Base-by-base conservation (phyloP, 192 early-diverging fungal genomes). In the Helicostylum pulchrum region DNA sequence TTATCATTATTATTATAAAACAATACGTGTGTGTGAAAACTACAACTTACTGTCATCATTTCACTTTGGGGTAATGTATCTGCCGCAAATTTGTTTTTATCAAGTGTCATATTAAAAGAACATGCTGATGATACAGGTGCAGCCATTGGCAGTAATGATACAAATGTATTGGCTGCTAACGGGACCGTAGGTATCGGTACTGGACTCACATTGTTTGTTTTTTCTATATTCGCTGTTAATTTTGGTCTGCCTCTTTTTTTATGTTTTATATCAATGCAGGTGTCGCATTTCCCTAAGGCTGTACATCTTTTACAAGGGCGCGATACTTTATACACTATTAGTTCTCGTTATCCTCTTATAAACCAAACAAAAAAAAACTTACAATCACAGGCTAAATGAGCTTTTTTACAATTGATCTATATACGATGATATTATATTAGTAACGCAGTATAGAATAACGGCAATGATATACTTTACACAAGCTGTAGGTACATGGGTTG, bases 301-400 rank as follows among this genome's bases (percentile, higher is more conserved):
- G 85, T 77, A 73, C 93, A 95, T 48, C 91, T 78, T 60, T 82
- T 86, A 74, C 93, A 94, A n/a, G 93, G 93, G 32, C 93, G 74
- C 15, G 77, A 77, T 9, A 85, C 85, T 86, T 71, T 60, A 65
- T 61, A 55, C 32, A 21, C 4, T 15, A 42, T 59, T 59, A 59
- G 21, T 44, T 39, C n/a, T 19, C 2, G 43, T 21, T 17, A 21
- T 63, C 34, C 17, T 26, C 52, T 26, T 26, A 26, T 26, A 26
- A 26, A 26, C 26, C 26, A 26, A 26, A 2, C 26, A 26, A 26
- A 45, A 14, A 4, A 26, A 31, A 3, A 81, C 83, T 83, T 85
- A 85, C 83, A 74, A 77, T 95, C 92, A 75, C 93, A 95, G 8
- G 90, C 90, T 48, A 95, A 78, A 61, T 95, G 93, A 4, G 92